These are phyloP conservation scores for Populus tremula DNA, from an alignment of 345 rosid species.

Conservation along the genomic window DNA sequence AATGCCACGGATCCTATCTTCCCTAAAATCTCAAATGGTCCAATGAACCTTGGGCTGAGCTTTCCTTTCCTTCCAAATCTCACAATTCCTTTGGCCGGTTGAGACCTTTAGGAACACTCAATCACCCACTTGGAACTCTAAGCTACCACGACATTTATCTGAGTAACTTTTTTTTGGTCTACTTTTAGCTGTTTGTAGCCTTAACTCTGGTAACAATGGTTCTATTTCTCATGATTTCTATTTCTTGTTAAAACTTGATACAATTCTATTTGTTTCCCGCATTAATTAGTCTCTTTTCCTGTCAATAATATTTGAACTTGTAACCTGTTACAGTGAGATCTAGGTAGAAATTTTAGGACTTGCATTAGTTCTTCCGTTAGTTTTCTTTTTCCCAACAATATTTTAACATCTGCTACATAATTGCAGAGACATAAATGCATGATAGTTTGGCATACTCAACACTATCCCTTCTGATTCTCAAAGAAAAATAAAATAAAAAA, in stretches of 20 bases:
- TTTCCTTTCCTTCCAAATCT: neutral
- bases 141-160: neutral
- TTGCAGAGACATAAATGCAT: neutral
- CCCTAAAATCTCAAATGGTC: too few species aligned
- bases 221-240: neutral
- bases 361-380: neutral
- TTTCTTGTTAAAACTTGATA: too few species aligned
- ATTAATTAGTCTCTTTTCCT: neutral
- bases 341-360: neutral
- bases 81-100: neutral
- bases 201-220: neutral
- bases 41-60: neutral
- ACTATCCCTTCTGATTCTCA: neutral
- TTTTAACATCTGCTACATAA: neutral
- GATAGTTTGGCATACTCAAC: neutral
- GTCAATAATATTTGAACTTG: neutral
- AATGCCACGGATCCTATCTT: neutral
- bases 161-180: neutral
- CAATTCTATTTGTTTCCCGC: neutral
- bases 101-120: neutral
- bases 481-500: too few species aligned
- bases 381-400: neutral
- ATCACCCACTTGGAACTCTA: neutral
- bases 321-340: neutral
- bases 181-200: neutral